Evolutionary conservation across 306 rosid genomes (phyloP).

Genomic region (Dalbergia cochinchinensis): DNA sequence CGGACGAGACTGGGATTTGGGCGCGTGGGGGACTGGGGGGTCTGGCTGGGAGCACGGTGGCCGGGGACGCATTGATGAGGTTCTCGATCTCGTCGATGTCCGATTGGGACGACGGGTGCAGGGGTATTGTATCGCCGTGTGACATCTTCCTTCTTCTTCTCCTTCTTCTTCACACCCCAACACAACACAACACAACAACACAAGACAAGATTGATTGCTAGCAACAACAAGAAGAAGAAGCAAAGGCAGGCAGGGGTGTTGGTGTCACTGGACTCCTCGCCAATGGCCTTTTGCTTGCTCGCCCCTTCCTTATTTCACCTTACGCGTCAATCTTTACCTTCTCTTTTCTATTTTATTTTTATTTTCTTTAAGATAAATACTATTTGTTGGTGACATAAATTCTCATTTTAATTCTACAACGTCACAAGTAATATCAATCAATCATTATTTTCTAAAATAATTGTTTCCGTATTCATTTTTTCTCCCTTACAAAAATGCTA

Average conservation of each 20-base stretch:
- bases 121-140: constrained; percentile 87
- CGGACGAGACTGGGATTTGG: constrained; percentile 79
- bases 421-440: too few relatives aligned
- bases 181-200: background rate
- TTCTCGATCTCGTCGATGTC: constrained; percentile 99
- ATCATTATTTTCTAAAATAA: background rate
- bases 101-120: constrained; percentile 89
- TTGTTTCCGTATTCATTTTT: background rate
- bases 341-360: background rate
- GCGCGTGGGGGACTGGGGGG: constrained; percentile 89
- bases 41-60: constrained; percentile 76
- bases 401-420: background rate
- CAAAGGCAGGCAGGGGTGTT: too few relatives aligned
- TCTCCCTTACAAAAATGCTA: background rate
- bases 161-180: background rate
- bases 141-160: constrained; percentile 64
- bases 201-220: too few relatives aligned
- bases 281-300: background rate
- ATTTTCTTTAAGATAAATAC: too few relatives aligned
- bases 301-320: background rate
- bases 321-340: background rate
- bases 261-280: too few relatives aligned
- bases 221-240: background rate
- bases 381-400: background rate
- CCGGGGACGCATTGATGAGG: constrained; percentile 76